phyloP scores from a whole-genome alignment of 345 rosid genomes.

The Moricandia arvensis region DNA sequence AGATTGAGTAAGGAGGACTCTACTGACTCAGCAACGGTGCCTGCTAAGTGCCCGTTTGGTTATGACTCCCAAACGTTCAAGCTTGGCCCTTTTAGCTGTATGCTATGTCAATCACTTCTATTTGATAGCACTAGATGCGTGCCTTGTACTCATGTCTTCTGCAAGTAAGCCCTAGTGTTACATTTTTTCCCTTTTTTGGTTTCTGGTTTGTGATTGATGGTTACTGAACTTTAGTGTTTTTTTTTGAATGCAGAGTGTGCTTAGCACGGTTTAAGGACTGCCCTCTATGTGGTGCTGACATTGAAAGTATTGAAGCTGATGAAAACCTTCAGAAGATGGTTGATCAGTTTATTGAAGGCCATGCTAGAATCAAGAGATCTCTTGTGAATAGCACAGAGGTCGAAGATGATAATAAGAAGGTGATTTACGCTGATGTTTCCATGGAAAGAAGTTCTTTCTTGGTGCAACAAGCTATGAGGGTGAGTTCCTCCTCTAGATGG shows the following conservation, averaged over 20 bases:
- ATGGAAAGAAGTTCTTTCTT: constrained; percentile 95
- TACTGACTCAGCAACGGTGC: constrained; percentile 39
- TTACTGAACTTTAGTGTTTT: not conserved
- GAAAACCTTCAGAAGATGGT: constrained; percentile 68
- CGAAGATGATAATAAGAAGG: constrained; percentile 47
- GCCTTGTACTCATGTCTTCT: constrained; percentile 83
- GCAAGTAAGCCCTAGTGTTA: constrained; percentile 62
- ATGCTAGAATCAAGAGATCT: constrained; percentile 90
- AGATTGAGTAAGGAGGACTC: constrained; percentile 40
- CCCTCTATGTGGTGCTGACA: constrained; percentile 97
- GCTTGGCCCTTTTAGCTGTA: constrained; percentile 94
- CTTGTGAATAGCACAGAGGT: constrained; percentile 40
- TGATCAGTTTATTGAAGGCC: constrained; percentile 90
- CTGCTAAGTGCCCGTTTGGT: constrained; percentile 91
- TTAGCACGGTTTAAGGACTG: constrained; percentile 83
- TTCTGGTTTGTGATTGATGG: too few species aligned
- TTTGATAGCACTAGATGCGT: constrained; percentile 72
- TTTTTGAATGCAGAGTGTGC: constrained; percentile 53
- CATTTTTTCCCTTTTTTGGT: not conserved
- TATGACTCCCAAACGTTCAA: constrained; percentile 88
- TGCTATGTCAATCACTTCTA: constrained; percentile 87
- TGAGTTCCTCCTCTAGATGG: constrained; percentile 40
- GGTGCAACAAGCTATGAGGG: constrained; percentile 98
- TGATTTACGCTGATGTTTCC: constrained; percentile 87
- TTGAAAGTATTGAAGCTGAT: constrained; percentile 75